Evolutionary conservation across 1,284 basidiomycete species (phyloP).

Genomic region (Fistulinella cinereoalba): DNA sequence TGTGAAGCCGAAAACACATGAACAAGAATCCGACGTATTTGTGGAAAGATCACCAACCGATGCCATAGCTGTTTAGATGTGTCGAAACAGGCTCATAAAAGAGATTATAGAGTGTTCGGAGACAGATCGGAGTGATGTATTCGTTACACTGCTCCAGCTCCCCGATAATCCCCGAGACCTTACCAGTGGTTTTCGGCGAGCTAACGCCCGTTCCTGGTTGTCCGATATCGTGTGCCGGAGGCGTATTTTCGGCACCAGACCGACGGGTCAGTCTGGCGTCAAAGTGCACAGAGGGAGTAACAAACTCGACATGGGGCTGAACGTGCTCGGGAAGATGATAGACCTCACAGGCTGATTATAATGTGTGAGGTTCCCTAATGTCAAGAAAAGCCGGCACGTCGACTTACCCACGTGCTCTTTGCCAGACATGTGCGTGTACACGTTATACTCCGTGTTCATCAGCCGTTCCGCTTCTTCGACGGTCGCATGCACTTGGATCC

Average conservation of each 20-base stretch:
- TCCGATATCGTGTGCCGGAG: slow-evolving; percentile 19
- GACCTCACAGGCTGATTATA: slow-evolving; percentile 35
- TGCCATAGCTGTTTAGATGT: slow-evolving; percentile 46
- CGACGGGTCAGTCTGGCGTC: slow-evolving; percentile 21
- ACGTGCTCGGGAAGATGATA: slow-evolving; percentile 45
- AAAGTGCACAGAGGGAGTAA: slow-evolving; percentile 44
- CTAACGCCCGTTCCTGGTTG: slow-evolving; percentile 27
- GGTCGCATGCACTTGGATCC: slow-evolving; percentile 40
- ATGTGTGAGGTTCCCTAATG: slow-evolving; percentile 17
- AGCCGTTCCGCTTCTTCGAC: slow-evolving; percentile 42
- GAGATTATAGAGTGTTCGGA: slow-evolving; percentile 46
- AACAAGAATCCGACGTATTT: background rate
- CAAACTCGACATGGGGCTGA: slow-evolving; percentile 43
- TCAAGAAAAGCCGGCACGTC: background rate
- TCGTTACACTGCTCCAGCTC: slow-evolving; percentile 37
- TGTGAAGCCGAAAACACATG: slow-evolving; percentile 11
- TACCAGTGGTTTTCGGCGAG: slow-evolving; percentile 35
- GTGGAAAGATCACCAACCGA: slow-evolving; percentile 35
- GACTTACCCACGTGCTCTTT: slow-evolving; percentile 30
- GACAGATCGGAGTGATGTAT: slow-evolving; percentile 44
- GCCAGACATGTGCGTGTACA: slow-evolving; percentile 39
- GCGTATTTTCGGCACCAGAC: background rate
- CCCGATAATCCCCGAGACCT: slow-evolving; percentile 21
- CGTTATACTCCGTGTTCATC: slow-evolving; percentile 41
- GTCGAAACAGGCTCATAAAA: slow-evolving; percentile 40